Evolutionary conservation across 345 rosid species (phyloP).

Genomic region (Populus ilicifolia): DNA sequence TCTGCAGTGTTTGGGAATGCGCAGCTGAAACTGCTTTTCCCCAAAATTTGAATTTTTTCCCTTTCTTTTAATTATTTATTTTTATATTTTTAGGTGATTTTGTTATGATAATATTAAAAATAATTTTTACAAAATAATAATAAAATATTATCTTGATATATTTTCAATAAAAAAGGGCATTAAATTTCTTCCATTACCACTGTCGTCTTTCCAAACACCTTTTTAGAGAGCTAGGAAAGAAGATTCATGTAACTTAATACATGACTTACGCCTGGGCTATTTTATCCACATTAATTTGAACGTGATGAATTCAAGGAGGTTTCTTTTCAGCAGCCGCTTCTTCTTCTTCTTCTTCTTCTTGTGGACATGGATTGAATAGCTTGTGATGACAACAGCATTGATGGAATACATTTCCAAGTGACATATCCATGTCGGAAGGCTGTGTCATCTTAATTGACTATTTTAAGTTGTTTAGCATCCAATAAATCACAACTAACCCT

Average conservation of each 20-base stretch:
- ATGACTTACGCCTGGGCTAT: background rate
- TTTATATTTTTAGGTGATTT: too few relatives aligned
- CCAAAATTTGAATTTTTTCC: too few relatives aligned
- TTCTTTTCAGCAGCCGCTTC: background rate
- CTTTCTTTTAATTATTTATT: too few relatives aligned
- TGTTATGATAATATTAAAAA: too few relatives aligned
- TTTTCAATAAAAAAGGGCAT: too few relatives aligned
- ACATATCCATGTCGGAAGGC: background rate
- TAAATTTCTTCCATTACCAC: too few relatives aligned
- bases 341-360: background rate
- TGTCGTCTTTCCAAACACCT: too few relatives aligned
- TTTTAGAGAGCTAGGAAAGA: background rate
- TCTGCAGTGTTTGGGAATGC: too few relatives aligned
- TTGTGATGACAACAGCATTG: background rate
- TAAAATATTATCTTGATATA: too few relatives aligned
- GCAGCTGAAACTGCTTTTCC: too few relatives aligned
- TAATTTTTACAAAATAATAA: too few relatives aligned
- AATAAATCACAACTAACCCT: background rate
- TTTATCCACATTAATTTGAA: background rate
- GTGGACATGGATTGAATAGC: background rate
- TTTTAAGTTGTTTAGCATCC: background rate
- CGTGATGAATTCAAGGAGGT: background rate
- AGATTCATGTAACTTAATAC: background rate
- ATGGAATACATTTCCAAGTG: background rate
- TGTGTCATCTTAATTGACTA: background rate